Percentiles rank a stretch among this genome's conserved stretches.
Evolutionary conservation across 2,329 filamentous ascomycete species (phyloP).

Genomic region (Calonectria pseudoreteaudii): DNA sequence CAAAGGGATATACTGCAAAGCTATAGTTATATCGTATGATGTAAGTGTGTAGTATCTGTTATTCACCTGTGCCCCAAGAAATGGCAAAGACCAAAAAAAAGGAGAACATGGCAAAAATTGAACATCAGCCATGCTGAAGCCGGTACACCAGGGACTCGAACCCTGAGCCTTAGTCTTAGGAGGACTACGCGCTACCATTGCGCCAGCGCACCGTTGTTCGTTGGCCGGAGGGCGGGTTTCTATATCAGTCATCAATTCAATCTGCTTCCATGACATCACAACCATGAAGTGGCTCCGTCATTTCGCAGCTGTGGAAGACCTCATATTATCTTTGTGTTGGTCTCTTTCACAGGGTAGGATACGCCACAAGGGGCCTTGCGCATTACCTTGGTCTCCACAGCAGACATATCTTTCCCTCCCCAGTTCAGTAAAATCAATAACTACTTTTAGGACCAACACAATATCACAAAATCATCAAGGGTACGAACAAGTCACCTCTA

Average conservation of each 20-base stretch:
- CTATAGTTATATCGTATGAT: not conserved
- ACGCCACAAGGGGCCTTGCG: not conserved
- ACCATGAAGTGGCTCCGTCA: not conserved
- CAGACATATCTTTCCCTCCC: not conserved
- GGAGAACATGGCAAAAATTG: conserved; percentile 12
- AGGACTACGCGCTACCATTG: conserved; percentile 55
- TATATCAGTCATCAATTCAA: not conserved
- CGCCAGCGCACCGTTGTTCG: conserved; percentile 46
- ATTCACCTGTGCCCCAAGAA: not conserved
- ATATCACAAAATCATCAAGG: not conserved
- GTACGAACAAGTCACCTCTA: not conserved
- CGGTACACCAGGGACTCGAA: conserved; percentile 54
- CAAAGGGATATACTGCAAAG: not conserved
- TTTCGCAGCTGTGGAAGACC: not conserved
- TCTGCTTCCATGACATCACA: not conserved
- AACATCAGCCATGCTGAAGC: not conserved
- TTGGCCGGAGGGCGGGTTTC: not conserved
- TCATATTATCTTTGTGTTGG: not conserved
- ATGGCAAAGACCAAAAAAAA: not conserved
- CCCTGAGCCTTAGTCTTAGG: conserved; percentile 56
- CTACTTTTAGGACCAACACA: not conserved
- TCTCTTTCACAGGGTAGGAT: not conserved
- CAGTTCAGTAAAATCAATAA: not conserved
- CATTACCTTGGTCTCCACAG: not conserved
- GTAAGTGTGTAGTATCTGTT: not conserved